Evolutionary conservation across 305 asterid species (phyloP).

Genomic region (Fraxinus velutina): DNA sequence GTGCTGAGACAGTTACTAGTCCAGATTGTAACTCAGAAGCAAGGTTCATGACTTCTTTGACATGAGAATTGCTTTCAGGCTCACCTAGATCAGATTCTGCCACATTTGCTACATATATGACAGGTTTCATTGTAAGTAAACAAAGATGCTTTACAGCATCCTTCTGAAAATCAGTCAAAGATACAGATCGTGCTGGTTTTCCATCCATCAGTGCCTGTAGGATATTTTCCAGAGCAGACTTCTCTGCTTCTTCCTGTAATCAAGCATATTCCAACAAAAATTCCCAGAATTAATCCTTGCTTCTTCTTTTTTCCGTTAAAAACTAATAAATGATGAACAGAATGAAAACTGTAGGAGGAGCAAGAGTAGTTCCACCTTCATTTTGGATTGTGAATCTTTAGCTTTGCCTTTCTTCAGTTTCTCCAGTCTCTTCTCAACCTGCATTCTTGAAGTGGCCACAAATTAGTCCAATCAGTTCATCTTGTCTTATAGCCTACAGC

Average conservation of each 20-base stretch:
- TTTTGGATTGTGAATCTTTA: constrained; percentile 72
- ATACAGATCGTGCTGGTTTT: constrained; percentile 88
- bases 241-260: constrained; percentile 95
- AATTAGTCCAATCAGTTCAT: constrained; percentile 36
- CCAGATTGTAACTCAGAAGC: constrained; percentile 90
- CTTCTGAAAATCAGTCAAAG: constrained; percentile 68
- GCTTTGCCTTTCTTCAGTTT: constrained; percentile 85
- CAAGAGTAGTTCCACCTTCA: constrained; percentile 50
- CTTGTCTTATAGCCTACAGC: constrained; percentile 1
- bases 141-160: constrained; percentile 84
- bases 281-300: constrained; percentile 9
- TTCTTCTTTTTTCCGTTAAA: neutral
- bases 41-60: constrained; percentile 65
- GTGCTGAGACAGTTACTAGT: constrained; percentile 83
- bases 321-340: constrained; percentile 2
- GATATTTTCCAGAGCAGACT: constrained; percentile 75
- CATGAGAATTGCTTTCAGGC: constrained; percentile 68
- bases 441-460: constrained; percentile 52
- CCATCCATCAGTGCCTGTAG: constrained; percentile 75
- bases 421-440: constrained; percentile 97
- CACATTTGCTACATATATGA: constrained; percentile 89
- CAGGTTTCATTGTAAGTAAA: constrained; percentile 92
- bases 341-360: constrained; percentile 15
- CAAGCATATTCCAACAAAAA: constrained; percentile 19
- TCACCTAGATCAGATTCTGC: constrained; percentile 92